Base-by-base conservation (phyloP, 2,329 filamentous ascomycete genomes). In the Fusarium coffeatum region DNA sequence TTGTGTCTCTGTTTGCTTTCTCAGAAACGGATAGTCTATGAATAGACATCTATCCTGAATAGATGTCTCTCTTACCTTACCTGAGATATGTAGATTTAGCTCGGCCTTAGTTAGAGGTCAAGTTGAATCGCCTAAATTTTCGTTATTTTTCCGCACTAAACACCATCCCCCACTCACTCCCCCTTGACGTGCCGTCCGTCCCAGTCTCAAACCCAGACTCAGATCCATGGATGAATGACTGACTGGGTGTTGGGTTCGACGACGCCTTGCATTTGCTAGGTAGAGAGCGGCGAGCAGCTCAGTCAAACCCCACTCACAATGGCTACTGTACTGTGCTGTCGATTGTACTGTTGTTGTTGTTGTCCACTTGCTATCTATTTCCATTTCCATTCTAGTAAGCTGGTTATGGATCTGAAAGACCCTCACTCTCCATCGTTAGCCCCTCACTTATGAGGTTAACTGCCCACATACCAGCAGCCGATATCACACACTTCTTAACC, bases 391-490 rank as follows among this genome's bases (percentile, higher is more conserved):
- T 53, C 49, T 53, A 41, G 49, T 40, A 41, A 42, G 13, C 40
- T 57, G 25, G 55, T 34, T 40, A 50, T 68, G 54, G 66, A 63
- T 51, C 50, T 59, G 64, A 49, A 48, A 42, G 64, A 56, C 66
- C 69, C 65, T 67, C 62, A 58, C 62, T 65, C 46, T 65, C 61
- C 69, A 68, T 70, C 53, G 37, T 55, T 58, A 72, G 72, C 72
- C 72, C 72, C 72, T 74, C 72, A 71, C 65, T 57, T 63, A 71
- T 73, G 72, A 73, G 49, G 63, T 74, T 73, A 51, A 73, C 61
- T 72, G 68, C 68, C 70, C 70, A 69, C 70, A 71, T 73, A 69
- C 59, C 58, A 64, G 59, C 68, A 69, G 56, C 57, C 65, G 54
- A 60, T 64, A 74, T 74, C 55, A 65, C 68, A 74, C 72, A 74